Evolutionary conservation across 805 yeast genomes (phyloP).

Genomic region (Saccharomycopsis capsularis): DNA sequence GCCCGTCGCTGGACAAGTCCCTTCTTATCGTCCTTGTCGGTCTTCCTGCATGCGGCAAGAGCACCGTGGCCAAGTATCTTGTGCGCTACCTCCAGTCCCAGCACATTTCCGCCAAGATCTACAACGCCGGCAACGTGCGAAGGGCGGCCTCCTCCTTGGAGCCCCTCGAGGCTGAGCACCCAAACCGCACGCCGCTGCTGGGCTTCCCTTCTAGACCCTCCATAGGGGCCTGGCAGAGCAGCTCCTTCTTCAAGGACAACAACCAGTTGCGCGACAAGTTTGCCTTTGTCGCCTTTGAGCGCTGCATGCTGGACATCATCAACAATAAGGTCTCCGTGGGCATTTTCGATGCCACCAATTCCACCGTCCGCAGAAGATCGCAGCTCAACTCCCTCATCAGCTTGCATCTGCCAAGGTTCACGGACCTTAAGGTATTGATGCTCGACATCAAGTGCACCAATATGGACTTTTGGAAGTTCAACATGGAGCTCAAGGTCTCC

Average conservation of each 20-base stretch:
- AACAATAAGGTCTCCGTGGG: constrained; percentile 8
- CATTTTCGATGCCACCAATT: constrained; percentile 17
- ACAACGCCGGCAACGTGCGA: constrained; percentile 18
- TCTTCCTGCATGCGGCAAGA: constrained; percentile 17
- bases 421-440: constrained; percentile 1
- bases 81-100: constrained; percentile 3
- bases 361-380: constrained; percentile 12
- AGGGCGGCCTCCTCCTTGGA: constrained; percentile 3
- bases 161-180: neutral
- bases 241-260: constrained; percentile 1
- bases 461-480: constrained; percentile 16
- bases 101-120: constrained; percentile 3
- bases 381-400: neutral
- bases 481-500: constrained; percentile 16
- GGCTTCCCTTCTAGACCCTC: neutral
- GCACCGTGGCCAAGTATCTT: constrained; percentile 15
- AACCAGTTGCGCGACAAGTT: constrained; percentile 7
- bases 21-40: constrained; percentile 12
- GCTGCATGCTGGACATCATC: constrained; percentile 11
- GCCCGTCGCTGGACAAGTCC: neutral
- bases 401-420: neutral
- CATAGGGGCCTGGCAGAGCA: neutral
- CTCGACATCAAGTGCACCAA: constrained; percentile 16
- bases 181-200: neutral
- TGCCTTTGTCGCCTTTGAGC: constrained; percentile 12